phyloP scores from a whole-genome alignment of 2,329 filamentous ascomycete species.

The Fusarium lyarnte region DNA sequence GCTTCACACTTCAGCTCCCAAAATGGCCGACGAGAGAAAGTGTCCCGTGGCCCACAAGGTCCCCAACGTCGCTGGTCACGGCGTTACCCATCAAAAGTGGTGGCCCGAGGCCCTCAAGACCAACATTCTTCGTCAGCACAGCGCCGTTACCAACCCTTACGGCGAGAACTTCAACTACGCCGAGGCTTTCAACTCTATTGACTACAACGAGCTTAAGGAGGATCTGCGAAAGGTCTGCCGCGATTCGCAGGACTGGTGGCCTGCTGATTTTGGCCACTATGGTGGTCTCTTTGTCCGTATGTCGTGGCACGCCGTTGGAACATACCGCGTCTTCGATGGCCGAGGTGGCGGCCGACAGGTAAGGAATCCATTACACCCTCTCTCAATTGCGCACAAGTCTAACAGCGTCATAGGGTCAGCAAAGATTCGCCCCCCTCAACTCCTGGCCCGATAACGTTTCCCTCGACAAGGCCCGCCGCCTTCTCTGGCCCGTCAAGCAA shows the following conservation, averaged over 20 bases:
- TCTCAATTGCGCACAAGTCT: neutral
- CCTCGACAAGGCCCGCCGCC: slow-evolving; percentile 82
- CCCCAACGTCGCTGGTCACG: slow-evolving; percentile 28
- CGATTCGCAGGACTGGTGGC: slow-evolving; percentile 83
- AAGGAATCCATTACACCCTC: slow-evolving; percentile 1
- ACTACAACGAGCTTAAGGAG: slow-evolving; percentile 71
- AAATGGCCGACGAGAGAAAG: slow-evolving; percentile 29
- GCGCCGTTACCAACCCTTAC: slow-evolving; percentile 22
- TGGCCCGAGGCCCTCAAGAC: slow-evolving; percentile 35
- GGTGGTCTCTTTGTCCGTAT: slow-evolving; percentile 83
- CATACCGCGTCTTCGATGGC: slow-evolving; percentile 79
- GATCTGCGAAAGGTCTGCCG: slow-evolving; percentile 75
- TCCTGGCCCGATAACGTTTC: slow-evolving; percentile 82
- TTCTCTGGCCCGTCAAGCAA: slow-evolving; percentile 82
- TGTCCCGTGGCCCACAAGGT: slow-evolving; percentile 28
- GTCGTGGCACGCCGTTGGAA: slow-evolving; percentile 84
- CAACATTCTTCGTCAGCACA: slow-evolving; percentile 32
- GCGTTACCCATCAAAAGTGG: slow-evolving; percentile 26
- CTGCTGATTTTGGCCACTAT: slow-evolving; percentile 84
- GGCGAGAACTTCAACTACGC: slow-evolving; percentile 30
- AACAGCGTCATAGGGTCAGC: slow-evolving; percentile 63
- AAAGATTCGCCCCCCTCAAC: slow-evolving; percentile 85
- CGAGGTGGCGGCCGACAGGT: slow-evolving; percentile 76
- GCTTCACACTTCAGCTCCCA: slow-evolving; percentile 3
- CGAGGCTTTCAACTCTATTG: slow-evolving; percentile 26